Evolutionary conservation across 2,329 filamentous ascomycete genomes (phyloP), one percentile per base, ranked within the genome.

Genomic region (Paraphoma chrysanthemicola): DNA sequence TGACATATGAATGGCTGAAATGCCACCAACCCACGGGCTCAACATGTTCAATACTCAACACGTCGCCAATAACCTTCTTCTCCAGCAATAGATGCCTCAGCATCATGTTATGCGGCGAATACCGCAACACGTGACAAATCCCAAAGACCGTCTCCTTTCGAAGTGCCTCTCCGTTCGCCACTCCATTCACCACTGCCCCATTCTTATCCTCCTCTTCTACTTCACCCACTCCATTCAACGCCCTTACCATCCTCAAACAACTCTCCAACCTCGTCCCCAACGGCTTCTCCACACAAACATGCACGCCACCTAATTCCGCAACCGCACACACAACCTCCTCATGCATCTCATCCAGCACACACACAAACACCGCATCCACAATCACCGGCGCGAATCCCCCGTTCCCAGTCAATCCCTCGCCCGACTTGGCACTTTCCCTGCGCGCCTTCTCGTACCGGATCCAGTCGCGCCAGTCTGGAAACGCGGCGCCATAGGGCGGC

Each of bases 11-110:
- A 51, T 74, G 72, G n/a, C 49, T 56, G 73, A 96, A 98, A 75
- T 98, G 95, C 92, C 93, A 98, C 88, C 90, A 96, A 0, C 95
- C 95, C 0, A 99, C 89, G 0, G 95, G 95, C 75, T 98, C 95
- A 0, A 92, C 95, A 77, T 98, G 95, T 61, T 96, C 91, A 39
- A 97, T 83, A 39, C 90, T 94, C 50, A 96, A 81, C 30, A 97
- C 82, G 52, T 97, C 90, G 6, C 95, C 95, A 69, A 99, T 89
- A 11, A 88, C 86, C 11, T 84, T 83, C 50, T 96, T 87, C 62
- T 90, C 84, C 1, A 93, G 83, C 5, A 98, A 82, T 14, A 98
- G 80, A 71, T 90, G 88, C 48, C 93, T 87, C 29, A 99, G 82
- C 53, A 94, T 80, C 76, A 92, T 90, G 73, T 98, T 98, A 76